Percentiles rank a stretch among this genome's conserved stretches.
phyloP scores from a whole-genome alignment of 768 basidiomycete species.

The Rhizopogon vinicolor region DNA sequence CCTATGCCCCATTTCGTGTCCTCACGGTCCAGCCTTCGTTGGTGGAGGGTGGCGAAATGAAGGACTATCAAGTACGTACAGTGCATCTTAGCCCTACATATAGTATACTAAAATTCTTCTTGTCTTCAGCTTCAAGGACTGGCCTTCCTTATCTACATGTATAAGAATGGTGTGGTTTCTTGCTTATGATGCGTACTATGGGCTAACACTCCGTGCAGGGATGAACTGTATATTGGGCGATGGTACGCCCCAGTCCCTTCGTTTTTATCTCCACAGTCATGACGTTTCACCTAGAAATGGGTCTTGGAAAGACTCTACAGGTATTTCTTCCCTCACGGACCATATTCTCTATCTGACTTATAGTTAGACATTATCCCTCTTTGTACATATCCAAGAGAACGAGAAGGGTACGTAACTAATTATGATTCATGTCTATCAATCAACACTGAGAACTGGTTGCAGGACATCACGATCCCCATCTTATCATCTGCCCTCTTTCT shows the following conservation, averaged over 20 bases:
- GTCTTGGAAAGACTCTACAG: conserved; percentile 63
- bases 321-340: conserved; percentile 17
- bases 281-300: conserved; percentile 40
- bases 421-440: not conserved
- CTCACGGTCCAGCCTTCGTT: conserved; percentile 44
- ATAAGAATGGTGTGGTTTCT: conserved; percentile 50
- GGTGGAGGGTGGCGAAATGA: conserved; percentile 56
- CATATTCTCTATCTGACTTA: no score
- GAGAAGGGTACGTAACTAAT: conserved; percentile 31
- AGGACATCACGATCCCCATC: conserved; percentile 54
- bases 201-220: conserved; percentile 26
- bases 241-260: conserved; percentile 32
- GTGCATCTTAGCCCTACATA: not conserved
- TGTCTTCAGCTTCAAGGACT: conserved; percentile 49
- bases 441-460: not conserved
- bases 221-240: conserved; percentile 74
- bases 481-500: conserved; percentile 71
- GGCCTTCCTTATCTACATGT: conserved; percentile 61
- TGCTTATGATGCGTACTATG: not conserved
- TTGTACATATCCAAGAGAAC: conserved; percentile 62
- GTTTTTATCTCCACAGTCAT: not conserved
- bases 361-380: conserved; percentile 26
- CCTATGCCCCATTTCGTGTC: conserved; percentile 32
- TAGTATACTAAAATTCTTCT: not conserved
- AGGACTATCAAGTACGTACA: conserved; percentile 59